These are phyloP conservation scores for Exophiala oligosperma DNA, from an alignment of 2,329 filamentous ascomycete species.

Conservation along the genomic window DNA sequence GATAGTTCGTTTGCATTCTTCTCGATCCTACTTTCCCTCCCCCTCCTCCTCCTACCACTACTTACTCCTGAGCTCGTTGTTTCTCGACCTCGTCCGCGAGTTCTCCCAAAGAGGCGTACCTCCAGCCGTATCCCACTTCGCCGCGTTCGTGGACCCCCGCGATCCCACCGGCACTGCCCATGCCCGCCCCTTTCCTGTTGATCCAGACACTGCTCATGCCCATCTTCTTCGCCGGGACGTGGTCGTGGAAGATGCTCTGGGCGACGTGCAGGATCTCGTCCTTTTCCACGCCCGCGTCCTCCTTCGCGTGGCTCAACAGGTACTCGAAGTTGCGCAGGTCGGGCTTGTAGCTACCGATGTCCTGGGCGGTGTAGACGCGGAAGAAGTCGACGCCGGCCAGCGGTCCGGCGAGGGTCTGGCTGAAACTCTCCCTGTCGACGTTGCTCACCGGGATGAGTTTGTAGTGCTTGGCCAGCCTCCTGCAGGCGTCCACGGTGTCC, in stretches of 20 bases:
- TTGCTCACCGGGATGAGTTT: slow-evolving; percentile 60
- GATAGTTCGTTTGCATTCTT: too few relatives aligned
- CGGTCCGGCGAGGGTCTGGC: slow-evolving; percentile 46
- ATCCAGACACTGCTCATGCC: slow-evolving; percentile 68
- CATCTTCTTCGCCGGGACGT: slow-evolving; percentile 62
- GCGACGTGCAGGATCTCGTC: slow-evolving; percentile 66
- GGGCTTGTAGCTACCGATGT: slow-evolving; percentile 73
- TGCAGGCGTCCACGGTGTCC: slow-evolving; percentile 57
- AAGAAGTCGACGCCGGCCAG: slow-evolving; percentile 60
- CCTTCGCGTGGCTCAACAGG: slow-evolving; percentile 56
- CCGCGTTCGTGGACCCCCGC: slow-evolving; percentile 37
- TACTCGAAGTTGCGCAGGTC: slow-evolving; percentile 64
- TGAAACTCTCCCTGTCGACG: slow-evolving; percentile 55
- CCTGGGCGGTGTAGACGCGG: slow-evolving; percentile 67
- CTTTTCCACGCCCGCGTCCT: slow-evolving; percentile 57
- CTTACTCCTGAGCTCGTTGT: slow-evolving; percentile 3
- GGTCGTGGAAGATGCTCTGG: slow-evolving; percentile 66
- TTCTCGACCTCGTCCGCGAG: slow-evolving; percentile 56
- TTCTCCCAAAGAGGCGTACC: slow-evolving; percentile 59
- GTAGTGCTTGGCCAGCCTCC: slow-evolving; percentile 49
- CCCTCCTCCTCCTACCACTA: too few relatives aligned
- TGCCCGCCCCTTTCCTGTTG: slow-evolving; percentile 43
- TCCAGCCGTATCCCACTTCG: slow-evolving; percentile 53
- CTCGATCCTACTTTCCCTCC: too few relatives aligned
- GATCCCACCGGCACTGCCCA: slow-evolving; percentile 11